phyloP scores from a whole-genome alignment of 2,329 filamentous ascomycete genomes.

The Dendryphion nanum region DNA sequence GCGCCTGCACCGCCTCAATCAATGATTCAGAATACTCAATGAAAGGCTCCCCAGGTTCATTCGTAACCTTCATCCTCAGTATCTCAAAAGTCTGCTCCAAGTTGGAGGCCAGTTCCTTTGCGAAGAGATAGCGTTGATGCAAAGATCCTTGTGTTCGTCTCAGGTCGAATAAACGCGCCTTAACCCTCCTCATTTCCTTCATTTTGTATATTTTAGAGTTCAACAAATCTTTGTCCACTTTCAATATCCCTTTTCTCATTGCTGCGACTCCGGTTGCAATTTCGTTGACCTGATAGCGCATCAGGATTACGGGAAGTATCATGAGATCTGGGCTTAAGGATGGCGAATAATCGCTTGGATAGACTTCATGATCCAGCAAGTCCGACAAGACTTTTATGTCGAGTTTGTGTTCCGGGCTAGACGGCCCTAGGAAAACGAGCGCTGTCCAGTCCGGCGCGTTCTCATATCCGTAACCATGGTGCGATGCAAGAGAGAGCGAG shows the following conservation, averaged over 20 bases:
- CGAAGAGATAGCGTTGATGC: constrained; percentile 4
- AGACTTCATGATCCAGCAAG: constrained; percentile 1
- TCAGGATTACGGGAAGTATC: constrained; percentile 2
- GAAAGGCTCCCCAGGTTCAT: not conserved
- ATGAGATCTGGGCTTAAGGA: constrained; percentile 3
- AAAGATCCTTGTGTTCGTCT: constrained; percentile 1
- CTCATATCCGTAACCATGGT: constrained; percentile 2
- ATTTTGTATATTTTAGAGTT: constrained; percentile 1
- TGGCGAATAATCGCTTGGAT: constrained; percentile 3
- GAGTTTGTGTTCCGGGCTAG: constrained; percentile 1
- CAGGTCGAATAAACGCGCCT: constrained; percentile 1
- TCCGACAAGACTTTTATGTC: constrained; percentile 1
- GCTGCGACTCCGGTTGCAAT: constrained; percentile 1
- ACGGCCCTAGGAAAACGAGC: constrained; percentile 2
- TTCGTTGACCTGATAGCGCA: constrained; percentile 2
- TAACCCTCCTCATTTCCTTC: constrained; percentile 2
- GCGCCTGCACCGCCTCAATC: constrained; percentile 2
- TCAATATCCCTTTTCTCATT: not conserved
- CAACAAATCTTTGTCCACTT: constrained; percentile 3
- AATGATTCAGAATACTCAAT: constrained; percentile 3
- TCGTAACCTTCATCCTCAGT: constrained; percentile 1
- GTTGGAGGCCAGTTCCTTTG: constrained; percentile 3
- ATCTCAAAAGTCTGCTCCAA: constrained; percentile 2
- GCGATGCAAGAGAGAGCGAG: constrained; percentile 3
- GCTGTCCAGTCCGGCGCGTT: constrained; percentile 1